Base-by-base conservation (phyloP, 768 basidiomycete species). In the Rhodotorula graminis region DNA sequence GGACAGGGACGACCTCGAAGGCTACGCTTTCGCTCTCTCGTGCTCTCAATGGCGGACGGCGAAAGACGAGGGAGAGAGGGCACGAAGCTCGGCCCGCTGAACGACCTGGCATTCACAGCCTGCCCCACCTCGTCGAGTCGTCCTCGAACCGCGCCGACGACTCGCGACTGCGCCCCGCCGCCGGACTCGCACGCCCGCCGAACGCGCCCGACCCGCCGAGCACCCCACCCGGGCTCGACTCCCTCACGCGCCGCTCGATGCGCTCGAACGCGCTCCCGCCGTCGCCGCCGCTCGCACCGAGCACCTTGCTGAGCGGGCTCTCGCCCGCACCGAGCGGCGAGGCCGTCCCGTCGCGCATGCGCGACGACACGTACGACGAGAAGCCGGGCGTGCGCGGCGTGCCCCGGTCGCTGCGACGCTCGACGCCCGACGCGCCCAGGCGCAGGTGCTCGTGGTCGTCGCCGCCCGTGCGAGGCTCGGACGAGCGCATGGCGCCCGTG, bases 311-410 rank as follows among this genome's bases (percentile, higher is more conserved):
- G 31, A 56, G 29, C 29, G 55, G 55, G 33, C 56, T 57, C 56
- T 33, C 56, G 21, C 18, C 33, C 19, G 14, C 33, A 16, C 31
- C 56, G 61, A 68, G 61, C 29, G 67, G 46, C 21, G 59, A 58
- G 21, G 65, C 44, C 44, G 44, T 46, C 44, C 44, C 44, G 44
- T 46, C 44, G 44, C 44, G 44, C 44, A 67, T 37, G 44, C 63
- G 44, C 68, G 53, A 46, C 53, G 68, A 64, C 31, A 69, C 68
- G 56, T 69, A 60, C 46, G 62, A 58, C 31, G 62, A 59, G 63
- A 70, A 70, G 8, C 63, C 62, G 6, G 67, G 60, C 14, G 42
- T 33, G 42, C 61, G 61, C 14, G 61, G 31, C 15, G 61, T 46
- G n/a, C 44, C 58, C 40, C 58, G 40, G 40, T 59, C 40, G 40